phyloP scores from a whole-genome alignment of 805 yeast species.

The Saccharomyces paradoxus region DNA sequence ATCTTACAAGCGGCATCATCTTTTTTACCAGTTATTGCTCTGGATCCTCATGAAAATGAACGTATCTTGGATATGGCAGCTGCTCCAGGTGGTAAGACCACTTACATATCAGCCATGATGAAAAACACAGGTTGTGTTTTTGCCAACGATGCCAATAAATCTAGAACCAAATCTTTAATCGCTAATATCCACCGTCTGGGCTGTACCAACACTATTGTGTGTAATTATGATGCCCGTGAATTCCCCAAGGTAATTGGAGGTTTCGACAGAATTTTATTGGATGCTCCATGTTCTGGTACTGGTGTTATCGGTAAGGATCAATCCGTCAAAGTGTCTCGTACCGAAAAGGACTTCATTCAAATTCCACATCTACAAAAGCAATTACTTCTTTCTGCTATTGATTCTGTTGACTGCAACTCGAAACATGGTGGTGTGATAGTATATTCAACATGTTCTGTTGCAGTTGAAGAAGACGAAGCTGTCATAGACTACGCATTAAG shows the following conservation, averaged over 20 bases:
- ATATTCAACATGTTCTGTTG: conserved; percentile 96
- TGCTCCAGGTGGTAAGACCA: conserved; percentile 98
- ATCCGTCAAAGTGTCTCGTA: conserved; percentile 84
- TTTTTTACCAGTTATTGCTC: conserved; percentile 94
- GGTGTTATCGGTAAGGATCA: conserved; percentile 98
- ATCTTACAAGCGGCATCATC: conserved; percentile 98
- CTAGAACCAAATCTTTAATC: conserved; percentile 90
- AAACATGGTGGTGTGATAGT: conserved; percentile 90
- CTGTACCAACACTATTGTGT: conserved; percentile 91
- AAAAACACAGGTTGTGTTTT: conserved; percentile 95
- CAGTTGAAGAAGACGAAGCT: conserved; percentile 96
- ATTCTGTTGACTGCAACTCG: conserved; percentile 90
- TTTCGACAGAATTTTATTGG: conserved; percentile 86
- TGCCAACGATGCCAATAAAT: conserved; percentile 95
- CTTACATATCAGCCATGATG: conserved; percentile 91
- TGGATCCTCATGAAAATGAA: conserved; percentile 95
- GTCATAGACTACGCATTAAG: conserved; percentile 97
- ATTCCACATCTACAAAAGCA: conserved; percentile 96
- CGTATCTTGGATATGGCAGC: conserved; percentile 98
- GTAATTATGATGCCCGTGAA: conserved; percentile 96
- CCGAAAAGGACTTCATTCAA: conserved; percentile 92
- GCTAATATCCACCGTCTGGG: conserved; percentile 97
- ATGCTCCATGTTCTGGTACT: conserved; percentile 99
- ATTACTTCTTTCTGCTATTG: conserved; percentile 86
- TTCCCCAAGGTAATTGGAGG: conserved; percentile 98